phyloP scores from a whole-genome alignment of 805 yeast species.

The Wickerhamomyces ciferrii region DNA sequence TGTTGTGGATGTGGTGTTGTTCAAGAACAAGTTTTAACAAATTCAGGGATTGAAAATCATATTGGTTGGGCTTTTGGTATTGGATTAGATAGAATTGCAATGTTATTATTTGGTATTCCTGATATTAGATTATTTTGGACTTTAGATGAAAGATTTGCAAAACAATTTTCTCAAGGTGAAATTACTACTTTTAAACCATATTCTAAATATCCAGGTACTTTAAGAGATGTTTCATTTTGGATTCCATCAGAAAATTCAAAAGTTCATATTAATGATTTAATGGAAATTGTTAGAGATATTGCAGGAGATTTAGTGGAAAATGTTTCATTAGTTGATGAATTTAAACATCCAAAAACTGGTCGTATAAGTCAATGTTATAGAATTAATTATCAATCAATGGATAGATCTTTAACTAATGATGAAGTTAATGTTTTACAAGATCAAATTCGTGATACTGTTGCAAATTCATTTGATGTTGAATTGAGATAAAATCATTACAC shows the following conservation, averaged over 20 bases:
- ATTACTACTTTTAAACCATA: slow-evolving; percentile 79
- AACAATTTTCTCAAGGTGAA: slow-evolving; percentile 62
- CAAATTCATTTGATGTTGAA: slow-evolving; percentile 47
- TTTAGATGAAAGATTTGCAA: slow-evolving; percentile 64
- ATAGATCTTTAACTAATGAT: slow-evolving; percentile 77
- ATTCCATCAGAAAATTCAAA: slow-evolving; percentile 38
- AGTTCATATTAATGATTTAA: slow-evolving; percentile 81
- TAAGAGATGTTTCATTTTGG: slow-evolving; percentile 93
- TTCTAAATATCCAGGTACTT: slow-evolving; percentile 85
- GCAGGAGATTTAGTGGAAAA: slow-evolving; percentile 90
- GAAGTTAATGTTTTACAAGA: slow-evolving; percentile 78
- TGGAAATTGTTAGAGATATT: slow-evolving; percentile 82
- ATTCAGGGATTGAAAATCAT: slow-evolving; percentile 61
- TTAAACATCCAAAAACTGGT: slow-evolving; percentile 78
- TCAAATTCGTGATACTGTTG: slow-evolving; percentile 54
- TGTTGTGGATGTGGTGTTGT: slow-evolving; percentile 96
- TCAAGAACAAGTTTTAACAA: slow-evolving; percentile 66
- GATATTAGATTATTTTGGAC: slow-evolving; percentile 95
- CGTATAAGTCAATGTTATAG: slow-evolving; percentile 81
- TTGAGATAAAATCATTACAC: slow-evolving; percentile 13
- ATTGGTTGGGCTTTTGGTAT: slow-evolving; percentile 98
- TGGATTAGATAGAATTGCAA: slow-evolving; percentile 92
- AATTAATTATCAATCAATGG: slow-evolving; percentile 93
- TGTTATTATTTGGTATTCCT: slow-evolving; percentile 92
- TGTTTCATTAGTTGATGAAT: slow-evolving; percentile 76